Conservation (phyloP, 1,139 yeast species). For the Ashbya aceris region DNA sequence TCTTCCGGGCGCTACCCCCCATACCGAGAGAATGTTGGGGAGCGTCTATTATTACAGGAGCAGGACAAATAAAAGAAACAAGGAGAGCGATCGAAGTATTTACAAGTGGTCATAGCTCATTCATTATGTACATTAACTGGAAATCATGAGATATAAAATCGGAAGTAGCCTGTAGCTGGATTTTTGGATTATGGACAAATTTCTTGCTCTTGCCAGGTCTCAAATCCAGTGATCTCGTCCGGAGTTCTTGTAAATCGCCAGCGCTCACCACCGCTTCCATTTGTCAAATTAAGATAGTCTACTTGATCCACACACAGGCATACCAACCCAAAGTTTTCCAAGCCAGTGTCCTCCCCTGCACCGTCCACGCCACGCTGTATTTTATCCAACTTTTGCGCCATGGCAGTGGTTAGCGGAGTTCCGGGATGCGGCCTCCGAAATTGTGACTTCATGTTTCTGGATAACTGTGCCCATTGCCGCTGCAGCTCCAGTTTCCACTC, state of each 20-base stretch:
- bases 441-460: constrained; percentile 33
- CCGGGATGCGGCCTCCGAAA: not conserved
- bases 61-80: too few relatives aligned
- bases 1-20: too few relatives aligned
- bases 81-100: too few relatives aligned
- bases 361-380: constrained; percentile 82
- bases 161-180: not conserved
- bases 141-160: too few relatives aligned
- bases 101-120: too few relatives aligned
- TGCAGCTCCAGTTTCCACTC: constrained; percentile 61
- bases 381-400: constrained; percentile 18
- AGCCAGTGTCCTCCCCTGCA: constrained; percentile 56
- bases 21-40: too few relatives aligned
- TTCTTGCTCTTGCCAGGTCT: constrained; percentile 67
- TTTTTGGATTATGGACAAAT: constrained; percentile 54
- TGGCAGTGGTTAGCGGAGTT: not conserved
- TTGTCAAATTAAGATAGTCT: constrained; percentile 52
- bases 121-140: too few relatives aligned
- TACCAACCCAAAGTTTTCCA: constrained; percentile 59
- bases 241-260: constrained; percentile 35
- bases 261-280: constrained; percentile 35
- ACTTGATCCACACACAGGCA: constrained; percentile 63
- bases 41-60: too few relatives aligned
- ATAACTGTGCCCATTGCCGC: constrained; percentile 54
- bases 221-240: constrained; percentile 28